These are phyloP conservation scores for Miamiensis avidus DNA, from an alignment of 169 alveolate genomes.

Conservation along the genomic window DNA sequence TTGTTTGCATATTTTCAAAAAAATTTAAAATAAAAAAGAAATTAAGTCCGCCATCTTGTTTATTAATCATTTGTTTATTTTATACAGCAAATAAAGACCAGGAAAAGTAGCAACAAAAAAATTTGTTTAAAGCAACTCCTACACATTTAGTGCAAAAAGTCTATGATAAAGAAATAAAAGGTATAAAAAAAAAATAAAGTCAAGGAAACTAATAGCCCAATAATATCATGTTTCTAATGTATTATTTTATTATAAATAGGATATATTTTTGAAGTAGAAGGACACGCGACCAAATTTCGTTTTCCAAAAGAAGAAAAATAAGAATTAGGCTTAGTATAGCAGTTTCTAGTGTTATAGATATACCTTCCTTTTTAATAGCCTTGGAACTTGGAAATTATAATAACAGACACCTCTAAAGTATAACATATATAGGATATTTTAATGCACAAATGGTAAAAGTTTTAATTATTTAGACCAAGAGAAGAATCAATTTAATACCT, in stretches of 20 bases:
- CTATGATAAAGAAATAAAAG: slow-evolving; percentile 56
- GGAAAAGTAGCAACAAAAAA: slow-evolving; percentile 36
- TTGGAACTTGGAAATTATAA: slow-evolving; percentile 62
- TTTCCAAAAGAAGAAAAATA: slow-evolving; percentile 61
- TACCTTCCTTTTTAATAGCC: slow-evolving; percentile 42
- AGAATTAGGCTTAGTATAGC: slow-evolving; percentile 55
- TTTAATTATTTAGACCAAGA: slow-evolving; percentile 46
- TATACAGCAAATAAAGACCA: too few species aligned
- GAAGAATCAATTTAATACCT: slow-evolving; percentile 62
- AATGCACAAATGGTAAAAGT: too few species aligned
- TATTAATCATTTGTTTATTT: too few species aligned
- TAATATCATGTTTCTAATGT: too few species aligned
- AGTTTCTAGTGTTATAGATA: slow-evolving; percentile 55
- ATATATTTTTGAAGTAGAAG: slow-evolving; percentile 48
- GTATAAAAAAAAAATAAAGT: not conserved
- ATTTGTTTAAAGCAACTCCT: slow-evolving; percentile 24
- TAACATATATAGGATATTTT: too few species aligned
- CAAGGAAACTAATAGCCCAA: not conserved
- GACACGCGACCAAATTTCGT: slow-evolving; percentile 48
- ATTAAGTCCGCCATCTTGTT: too few species aligned
- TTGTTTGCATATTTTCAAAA: too few species aligned
- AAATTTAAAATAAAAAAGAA: too few species aligned
- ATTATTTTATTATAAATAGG: too few species aligned
- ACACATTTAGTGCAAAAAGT: slow-evolving; percentile 29
- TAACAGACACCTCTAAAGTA: slow-evolving; percentile 60